These are phyloP conservation scores for Nemania diffusa DNA, from an alignment of 2,329 filamentous ascomycete species.

Conservation along the genomic window DNA sequence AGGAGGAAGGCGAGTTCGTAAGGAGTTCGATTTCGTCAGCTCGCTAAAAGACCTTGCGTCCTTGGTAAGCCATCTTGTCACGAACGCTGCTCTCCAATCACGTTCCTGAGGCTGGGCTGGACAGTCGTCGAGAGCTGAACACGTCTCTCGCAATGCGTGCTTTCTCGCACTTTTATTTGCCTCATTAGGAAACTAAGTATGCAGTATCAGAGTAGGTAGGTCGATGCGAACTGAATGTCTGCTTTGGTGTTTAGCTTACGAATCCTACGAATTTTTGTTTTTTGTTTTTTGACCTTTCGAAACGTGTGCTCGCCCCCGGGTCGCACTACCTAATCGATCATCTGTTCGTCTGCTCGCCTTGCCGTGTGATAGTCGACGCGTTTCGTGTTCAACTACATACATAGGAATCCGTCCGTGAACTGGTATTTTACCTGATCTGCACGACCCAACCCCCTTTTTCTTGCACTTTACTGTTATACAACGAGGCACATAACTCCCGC, in stretches of 20 bases:
- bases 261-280: slow-evolving; percentile 22
- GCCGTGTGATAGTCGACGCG: not conserved
- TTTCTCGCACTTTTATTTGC: slow-evolving; percentile 2
- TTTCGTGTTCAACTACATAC: not conserved
- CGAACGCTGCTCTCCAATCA: slow-evolving; percentile 17
- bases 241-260: slow-evolving; percentile 24
- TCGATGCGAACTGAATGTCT: slow-evolving; percentile 11
- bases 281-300: too few relatives aligned
- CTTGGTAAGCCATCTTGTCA: slow-evolving; percentile 19
- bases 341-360: not conserved
- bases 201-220: slow-evolving; percentile 1
- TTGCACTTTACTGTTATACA: not conserved
- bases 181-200: slow-evolving; percentile 10
- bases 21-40: slow-evolving; percentile 12
- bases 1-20: not conserved
- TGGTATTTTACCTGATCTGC: not conserved
- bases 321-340: slow-evolving; percentile 22
- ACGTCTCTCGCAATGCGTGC: not conserved
- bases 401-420: not conserved
- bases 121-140: slow-evolving; percentile 3
- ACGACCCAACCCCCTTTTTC: not conserved
- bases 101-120: slow-evolving; percentile 3
- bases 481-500: not conserved
- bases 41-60: slow-evolving; percentile 20
- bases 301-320: not conserved